phyloP scores from a whole-genome alignment of 139 green algal species.

The Haematococcus lacustris region DNA sequence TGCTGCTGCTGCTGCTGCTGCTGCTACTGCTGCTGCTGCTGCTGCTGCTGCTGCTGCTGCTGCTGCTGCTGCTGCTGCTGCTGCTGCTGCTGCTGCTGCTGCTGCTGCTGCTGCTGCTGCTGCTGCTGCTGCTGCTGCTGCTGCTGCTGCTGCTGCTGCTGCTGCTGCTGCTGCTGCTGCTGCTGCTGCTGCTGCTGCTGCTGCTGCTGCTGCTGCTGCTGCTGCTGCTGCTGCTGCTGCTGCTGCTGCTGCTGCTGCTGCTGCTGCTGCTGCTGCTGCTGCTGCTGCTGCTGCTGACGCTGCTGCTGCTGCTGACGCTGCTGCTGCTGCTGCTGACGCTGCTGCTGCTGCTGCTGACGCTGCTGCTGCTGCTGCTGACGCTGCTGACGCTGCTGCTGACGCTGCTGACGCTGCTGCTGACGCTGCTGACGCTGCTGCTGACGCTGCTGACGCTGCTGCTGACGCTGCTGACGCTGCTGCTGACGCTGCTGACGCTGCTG shows the following conservation, averaged over 20 bases:
- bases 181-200: background rate
- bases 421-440: too few relatives aligned
- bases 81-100: slow-evolving; percentile 1
- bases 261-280: background rate
- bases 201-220: background rate
- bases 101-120: background rate
- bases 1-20: slow-evolving; percentile 1
- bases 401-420: too few relatives aligned
- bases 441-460: too few relatives aligned
- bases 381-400: too few relatives aligned
- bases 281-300: too few relatives aligned
- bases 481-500: too few relatives aligned
- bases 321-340: too few relatives aligned
- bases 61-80: slow-evolving; percentile 1
- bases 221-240: background rate
- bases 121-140: slow-evolving; percentile 1
- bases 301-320: too few relatives aligned
- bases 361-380: too few relatives aligned
- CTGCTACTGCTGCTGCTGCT: background rate
- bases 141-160: background rate
- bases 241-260: background rate
- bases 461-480: too few relatives aligned
- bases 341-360: too few relatives aligned
- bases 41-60: background rate
- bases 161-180: background rate